Conservation (phyloP, 1,139 yeast species). For the Nakaseomyces kungkrabaensis region DNA sequence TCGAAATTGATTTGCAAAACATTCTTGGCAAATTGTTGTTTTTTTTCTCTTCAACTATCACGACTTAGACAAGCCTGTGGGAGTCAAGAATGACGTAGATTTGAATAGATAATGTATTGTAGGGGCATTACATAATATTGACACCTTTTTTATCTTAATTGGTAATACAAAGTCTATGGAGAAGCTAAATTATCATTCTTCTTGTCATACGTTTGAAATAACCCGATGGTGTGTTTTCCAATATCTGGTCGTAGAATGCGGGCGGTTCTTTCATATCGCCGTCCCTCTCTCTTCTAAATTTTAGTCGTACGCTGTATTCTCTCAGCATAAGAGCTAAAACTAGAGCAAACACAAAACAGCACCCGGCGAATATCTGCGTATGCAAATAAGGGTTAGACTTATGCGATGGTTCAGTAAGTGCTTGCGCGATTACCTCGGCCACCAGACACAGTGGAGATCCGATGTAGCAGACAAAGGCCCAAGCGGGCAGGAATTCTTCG, state of each 20-base stretch:
- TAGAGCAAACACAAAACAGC: constrained; percentile 35
- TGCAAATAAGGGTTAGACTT: constrained; percentile 41
- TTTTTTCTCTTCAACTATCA: no score
- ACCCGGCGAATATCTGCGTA: constrained; percentile 53
- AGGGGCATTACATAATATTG: no score
- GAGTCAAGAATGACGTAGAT: no score
- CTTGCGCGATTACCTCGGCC: constrained; percentile 45
- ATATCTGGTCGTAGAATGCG: neutral
- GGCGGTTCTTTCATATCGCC: neutral
- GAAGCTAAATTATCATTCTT: neutral
- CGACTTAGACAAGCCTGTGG: no score
- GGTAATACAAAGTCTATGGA: no score
- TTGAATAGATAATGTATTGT: no score
- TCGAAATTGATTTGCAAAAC: no score
- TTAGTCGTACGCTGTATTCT: constrained; percentile 33
- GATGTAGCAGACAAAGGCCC: constrained; percentile 47
- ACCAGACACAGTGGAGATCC: constrained; percentile 39
- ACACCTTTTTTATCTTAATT: no score
- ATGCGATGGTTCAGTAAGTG: constrained; percentile 32
- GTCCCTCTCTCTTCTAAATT: constrained; percentile 6
- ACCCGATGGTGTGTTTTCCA: neutral
- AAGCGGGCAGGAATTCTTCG: constrained; percentile 45
- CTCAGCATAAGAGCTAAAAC: constrained; percentile 31
- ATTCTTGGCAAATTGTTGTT: no score
- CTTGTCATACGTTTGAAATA: constrained; percentile 1